Conservation (phyloP, 345 rosid genomes). For the Salix viminalis region DNA sequence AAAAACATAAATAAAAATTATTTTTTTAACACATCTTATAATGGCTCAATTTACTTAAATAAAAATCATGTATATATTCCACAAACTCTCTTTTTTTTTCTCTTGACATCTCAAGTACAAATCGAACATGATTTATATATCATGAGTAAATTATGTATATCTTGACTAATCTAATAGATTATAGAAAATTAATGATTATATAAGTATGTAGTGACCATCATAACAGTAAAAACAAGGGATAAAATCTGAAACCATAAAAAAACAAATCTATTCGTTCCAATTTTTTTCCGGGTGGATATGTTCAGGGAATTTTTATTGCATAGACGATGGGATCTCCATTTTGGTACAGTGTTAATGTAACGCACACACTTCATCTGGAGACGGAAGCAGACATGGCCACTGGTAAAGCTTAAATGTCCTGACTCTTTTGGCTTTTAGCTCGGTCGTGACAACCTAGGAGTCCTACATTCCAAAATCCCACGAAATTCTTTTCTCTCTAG, state of each 20-base stretch:
- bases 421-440: background rate
- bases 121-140: no score
- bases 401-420: background rate
- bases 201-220: rapidly evolving
- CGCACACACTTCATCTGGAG: background rate
- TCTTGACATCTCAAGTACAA: no score
- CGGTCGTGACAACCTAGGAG: background rate
- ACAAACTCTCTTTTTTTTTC: no score
- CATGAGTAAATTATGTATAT: background rate
- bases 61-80: no score
- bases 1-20: no score
- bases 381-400: background rate
- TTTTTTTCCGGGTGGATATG: no score
- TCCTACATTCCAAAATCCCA: background rate
- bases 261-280: no score
- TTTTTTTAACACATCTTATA: no score
- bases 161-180: rapidly evolving
- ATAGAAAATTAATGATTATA: no score
- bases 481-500: background rate
- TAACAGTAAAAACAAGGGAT: no score
- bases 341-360: background rate
- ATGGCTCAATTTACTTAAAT: no score
- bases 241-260: no score
- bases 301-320: background rate
- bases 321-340: background rate